A percentile compares a stretch with the other conserved stretches of the same genome.
Evolutionary conservation across 805 yeast genomes (phyloP).

Genomic region (Candida yuanshanica): DNA sequence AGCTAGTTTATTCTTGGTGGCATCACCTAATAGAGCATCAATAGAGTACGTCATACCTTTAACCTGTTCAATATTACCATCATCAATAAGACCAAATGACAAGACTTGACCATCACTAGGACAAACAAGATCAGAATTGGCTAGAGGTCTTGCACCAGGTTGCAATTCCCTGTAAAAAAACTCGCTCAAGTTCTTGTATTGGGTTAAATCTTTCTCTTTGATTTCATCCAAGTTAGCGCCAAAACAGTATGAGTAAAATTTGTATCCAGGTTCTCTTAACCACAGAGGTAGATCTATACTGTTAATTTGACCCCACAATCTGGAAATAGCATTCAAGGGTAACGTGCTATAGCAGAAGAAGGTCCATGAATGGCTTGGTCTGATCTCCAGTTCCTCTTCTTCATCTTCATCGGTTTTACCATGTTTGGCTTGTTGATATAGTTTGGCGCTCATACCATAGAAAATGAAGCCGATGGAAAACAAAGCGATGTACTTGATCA

Average conservation of each 20-base stretch:
- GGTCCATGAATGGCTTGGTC: conserved; percentile 79
- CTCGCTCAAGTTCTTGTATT: conserved; percentile 78
- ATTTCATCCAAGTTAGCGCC: conserved; percentile 90
- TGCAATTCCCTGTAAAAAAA: conserved; percentile 81
- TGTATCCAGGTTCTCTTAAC: conserved; percentile 79
- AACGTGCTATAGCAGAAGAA: conserved; percentile 83
- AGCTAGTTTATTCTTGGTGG: conserved; percentile 35
- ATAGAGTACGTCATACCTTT: conserved; percentile 93
- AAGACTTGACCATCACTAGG: conserved; percentile 93
- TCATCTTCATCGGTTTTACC: conserved; percentile 18
- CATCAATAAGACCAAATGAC: conserved; percentile 72
- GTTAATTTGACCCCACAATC: conserved; percentile 93
- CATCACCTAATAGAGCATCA: conserved; percentile 77
- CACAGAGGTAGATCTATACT: conserved; percentile 79
- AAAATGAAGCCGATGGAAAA: conserved; percentile 24
- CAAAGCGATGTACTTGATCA: conserved; percentile 24
- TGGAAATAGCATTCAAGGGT: conserved; percentile 85
- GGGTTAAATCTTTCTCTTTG: conserved; percentile 69
- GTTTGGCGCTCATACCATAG: conserved; percentile 25
- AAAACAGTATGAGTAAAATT: conserved; percentile 69
- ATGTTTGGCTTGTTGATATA: conserved; percentile 19
- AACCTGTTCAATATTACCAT: conserved; percentile 92
- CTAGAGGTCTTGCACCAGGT: conserved; percentile 76
- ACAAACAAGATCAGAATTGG: conserved; percentile 61
- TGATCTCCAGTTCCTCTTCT: conserved; percentile 28